phyloP scores from a whole-genome alignment of 208 protist genomes.

The Leishmania amazonensis region DNA sequence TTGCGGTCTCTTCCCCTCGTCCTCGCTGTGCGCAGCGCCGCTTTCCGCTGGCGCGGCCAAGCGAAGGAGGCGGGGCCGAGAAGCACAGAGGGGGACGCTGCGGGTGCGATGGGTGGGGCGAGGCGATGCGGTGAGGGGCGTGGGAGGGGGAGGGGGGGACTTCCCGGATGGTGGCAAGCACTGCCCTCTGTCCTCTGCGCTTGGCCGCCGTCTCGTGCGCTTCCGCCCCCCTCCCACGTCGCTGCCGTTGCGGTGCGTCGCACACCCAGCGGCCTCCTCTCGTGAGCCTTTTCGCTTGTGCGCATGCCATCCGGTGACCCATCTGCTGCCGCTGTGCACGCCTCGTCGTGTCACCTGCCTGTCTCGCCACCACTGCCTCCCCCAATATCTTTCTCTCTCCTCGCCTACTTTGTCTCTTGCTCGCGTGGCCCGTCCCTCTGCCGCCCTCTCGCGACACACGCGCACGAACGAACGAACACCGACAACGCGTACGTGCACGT shows the following conservation, averaged over 20 bases:
- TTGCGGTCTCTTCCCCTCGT: background rate
- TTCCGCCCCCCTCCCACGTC: background rate
- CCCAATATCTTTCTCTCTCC: background rate
- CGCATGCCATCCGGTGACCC: too few relatives aligned
- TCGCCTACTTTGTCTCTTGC: background rate
- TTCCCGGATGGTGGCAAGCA: background rate
- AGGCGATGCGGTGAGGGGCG: background rate
- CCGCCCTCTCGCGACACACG: background rate
- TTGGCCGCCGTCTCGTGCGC: background rate
- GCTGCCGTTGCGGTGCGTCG: background rate
- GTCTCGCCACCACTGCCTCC: background rate
- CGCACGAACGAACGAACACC: conserved; percentile 24
- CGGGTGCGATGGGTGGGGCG: background rate
- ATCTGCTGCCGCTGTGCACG: background rate
- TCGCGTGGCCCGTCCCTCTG: background rate
- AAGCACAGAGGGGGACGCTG: background rate
- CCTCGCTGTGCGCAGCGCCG: background rate
- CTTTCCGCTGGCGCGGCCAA: background rate
- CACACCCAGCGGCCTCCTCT: background rate
- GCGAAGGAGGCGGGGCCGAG: background rate
- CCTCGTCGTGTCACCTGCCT: background rate
- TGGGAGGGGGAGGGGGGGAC: too few relatives aligned
- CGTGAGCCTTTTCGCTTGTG: background rate
- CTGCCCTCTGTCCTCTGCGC: background rate
- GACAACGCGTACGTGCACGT: background rate